Evolutionary conservation across 768 basidiomycete species (phyloP), one percentile per base, ranked within the genome.

Genomic region (Phylloporus sp.): DNA sequence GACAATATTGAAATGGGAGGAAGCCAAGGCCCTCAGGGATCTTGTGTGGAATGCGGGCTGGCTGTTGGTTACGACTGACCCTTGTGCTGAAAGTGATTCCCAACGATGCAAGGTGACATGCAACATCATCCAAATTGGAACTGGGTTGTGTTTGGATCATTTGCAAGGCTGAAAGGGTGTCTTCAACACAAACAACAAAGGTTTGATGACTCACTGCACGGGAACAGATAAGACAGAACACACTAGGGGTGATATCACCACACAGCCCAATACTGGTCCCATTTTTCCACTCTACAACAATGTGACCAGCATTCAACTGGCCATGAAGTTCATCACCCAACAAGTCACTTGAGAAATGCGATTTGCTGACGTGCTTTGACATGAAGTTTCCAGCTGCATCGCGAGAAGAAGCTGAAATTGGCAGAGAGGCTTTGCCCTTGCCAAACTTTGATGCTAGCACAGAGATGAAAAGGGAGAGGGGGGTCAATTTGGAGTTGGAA

Each of bases 361-460:
- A 22, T 8, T 47, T 4, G 22, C 3, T 35, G 39, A 29, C 32
- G 9, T 42, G 45, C 26, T 20, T 11, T 4, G 15, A 22, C 9
- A 53, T 27, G n/a, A 53, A 53, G 5, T 7, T 18, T 1, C 11
- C 32, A 2, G n/a, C 52, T 5, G 24, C 29, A 47, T 47, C 18
- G 18, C 12, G 16, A n/a, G 27, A 13, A 15, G 5, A 9, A 6
- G 28, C 7, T 23, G 36, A 39, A 4, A 42, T 11, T 4, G 20
- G 15, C 34, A 4, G 4, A 13, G n/a, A 26, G 11, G 36, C 47
- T 26, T 2, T 4, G 15, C 52, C 47, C 9, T 53, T 29, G 6
- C 52, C 44, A 6, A 53, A 3, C 13, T 40, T 53, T 8, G 32
- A 24, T 6, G 34, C 46, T 29, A 53, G 52, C 22, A 42, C 16